These are phyloP conservation scores for Phytopythium helicoides DNA, from an alignment of 352 stramenopile genomes.

Conservation along the genomic window DNA sequence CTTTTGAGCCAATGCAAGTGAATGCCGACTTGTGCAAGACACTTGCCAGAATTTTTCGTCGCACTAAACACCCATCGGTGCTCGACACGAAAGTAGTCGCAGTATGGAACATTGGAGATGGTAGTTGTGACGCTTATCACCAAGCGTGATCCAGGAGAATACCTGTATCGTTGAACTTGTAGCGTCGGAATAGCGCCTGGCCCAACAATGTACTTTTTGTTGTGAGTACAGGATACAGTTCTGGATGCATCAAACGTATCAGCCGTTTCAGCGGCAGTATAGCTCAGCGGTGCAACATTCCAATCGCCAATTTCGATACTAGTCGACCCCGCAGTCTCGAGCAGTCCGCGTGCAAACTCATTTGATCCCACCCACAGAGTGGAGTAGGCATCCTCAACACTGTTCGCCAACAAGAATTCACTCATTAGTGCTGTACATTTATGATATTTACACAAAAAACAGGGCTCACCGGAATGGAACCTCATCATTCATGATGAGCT, in stretches of 20 bases:
- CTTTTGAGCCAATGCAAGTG: constrained; percentile 77
- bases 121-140: constrained; percentile 70
- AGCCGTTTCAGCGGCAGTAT: constrained; percentile 50
- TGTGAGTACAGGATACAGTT: constrained; percentile 63
- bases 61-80: constrained; percentile 82
- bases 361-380: constrained; percentile 64
- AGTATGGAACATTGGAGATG: constrained; percentile 80
- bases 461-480: constrained; percentile 56
- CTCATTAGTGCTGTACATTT: not conserved
- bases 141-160: constrained; percentile 37
- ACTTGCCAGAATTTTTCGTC: constrained; percentile 32
- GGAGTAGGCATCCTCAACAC: constrained; percentile 59
- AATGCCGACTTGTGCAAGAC: constrained; percentile 60
- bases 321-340: constrained; percentile 50
- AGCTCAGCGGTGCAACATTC: constrained; percentile 35
- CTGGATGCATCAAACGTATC: constrained; percentile 68
- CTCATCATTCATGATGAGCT: constrained; percentile 71
- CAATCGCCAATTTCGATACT: constrained; percentile 56
- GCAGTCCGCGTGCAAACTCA: constrained; percentile 40
- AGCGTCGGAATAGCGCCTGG: constrained; percentile 73
- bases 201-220: constrained; percentile 90
- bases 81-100: constrained; percentile 86
- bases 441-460: not conserved
- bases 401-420: constrained; percentile 14
- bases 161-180: constrained; percentile 70